Evolutionary conservation across 148 eudicot genomes (phyloP).

Genomic region (Fagopyrum tataricum): DNA sequence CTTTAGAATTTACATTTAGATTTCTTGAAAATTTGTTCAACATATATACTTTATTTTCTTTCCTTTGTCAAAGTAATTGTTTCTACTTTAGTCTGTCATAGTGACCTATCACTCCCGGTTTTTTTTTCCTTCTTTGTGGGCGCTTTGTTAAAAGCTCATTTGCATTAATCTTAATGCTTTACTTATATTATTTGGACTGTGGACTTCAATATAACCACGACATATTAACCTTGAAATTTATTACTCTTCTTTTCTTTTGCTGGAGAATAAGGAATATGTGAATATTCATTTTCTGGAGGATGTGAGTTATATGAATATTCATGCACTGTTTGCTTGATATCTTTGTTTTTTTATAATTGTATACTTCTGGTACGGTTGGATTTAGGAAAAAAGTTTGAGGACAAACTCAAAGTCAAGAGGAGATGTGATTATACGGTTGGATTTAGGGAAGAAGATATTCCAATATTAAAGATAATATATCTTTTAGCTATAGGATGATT

Average conservation of each 20-base stretch:
- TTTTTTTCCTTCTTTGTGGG: neutral
- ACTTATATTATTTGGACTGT: neutral
- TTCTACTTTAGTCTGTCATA: neutral
- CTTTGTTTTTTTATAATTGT: neutral
- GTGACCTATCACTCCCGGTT: neutral
- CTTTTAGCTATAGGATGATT: no score
- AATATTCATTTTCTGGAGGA: neutral
- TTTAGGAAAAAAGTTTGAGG: no score
- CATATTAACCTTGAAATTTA: neutral
- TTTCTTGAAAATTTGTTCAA: neutral
- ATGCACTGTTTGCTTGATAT: neutral
- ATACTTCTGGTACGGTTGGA: no score
- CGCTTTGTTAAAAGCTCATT: neutral
- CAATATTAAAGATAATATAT: no score
- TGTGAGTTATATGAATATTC: neutral
- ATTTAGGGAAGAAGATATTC: no score
- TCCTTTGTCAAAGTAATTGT: neutral
- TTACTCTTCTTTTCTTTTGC: neutral
- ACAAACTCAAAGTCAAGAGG: no score
- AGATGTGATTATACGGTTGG: no score
- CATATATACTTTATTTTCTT: no score
- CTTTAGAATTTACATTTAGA: neutral
- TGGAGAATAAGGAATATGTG: neutral
- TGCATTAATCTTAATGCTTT: no score
- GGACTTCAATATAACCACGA: neutral